Base-by-base conservation (phyloP, 2,329 filamentous ascomycete genomes). In the Aspergillus fumigatiaffinis region DNA sequence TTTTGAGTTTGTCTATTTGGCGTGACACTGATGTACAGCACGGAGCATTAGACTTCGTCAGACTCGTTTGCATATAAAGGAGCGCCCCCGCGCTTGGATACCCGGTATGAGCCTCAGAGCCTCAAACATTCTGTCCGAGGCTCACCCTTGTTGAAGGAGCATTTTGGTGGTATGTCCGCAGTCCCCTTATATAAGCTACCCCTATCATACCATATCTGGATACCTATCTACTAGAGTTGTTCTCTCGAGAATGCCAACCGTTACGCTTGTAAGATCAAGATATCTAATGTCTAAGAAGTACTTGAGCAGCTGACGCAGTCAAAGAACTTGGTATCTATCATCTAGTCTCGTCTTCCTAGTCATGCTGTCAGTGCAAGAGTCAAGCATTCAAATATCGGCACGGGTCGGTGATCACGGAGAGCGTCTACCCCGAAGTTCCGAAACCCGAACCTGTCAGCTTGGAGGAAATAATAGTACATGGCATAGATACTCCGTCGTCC, bases 321-420 rank as follows among this genome's bases (percentile, higher is more conserved):
- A 14, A 32, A 12, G 14, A 4, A 14, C 10, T 10, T 12, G 29
- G 29, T 32, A 32, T 14, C 4, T 14, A 32, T 14, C 29, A 14
- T 14, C 10, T 32, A 32, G 12, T 44, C 20, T 44, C 41, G 10
- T 44, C 41, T n/a, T 20, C 4, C 1, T 20, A 20, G 41, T 7
- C 9, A 7, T 10, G 17, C 41, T 20, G 41, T 29, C 7, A 21
- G 6, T 21, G 20, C 20, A 50, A 25, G 29, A 12, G 25, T 35
- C 4, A 35, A 35, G 14, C 32, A 38, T 38, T 29, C 29, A 32
- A 32, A 3, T 12, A 7, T 38, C 32, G 29, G 25, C 21, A 50
- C 54, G 57, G 53, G n/a, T 60, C 60, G 60, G 60, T 9, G 32
- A 21, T 51, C 47, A 54, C 58, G 60, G 60, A 57, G 52, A 28